Evolutionary conservation across 179 eudicot species (phyloP), one percentile per base, ranked within the genome.

Genomic region (Actinidia chinensis): DNA sequence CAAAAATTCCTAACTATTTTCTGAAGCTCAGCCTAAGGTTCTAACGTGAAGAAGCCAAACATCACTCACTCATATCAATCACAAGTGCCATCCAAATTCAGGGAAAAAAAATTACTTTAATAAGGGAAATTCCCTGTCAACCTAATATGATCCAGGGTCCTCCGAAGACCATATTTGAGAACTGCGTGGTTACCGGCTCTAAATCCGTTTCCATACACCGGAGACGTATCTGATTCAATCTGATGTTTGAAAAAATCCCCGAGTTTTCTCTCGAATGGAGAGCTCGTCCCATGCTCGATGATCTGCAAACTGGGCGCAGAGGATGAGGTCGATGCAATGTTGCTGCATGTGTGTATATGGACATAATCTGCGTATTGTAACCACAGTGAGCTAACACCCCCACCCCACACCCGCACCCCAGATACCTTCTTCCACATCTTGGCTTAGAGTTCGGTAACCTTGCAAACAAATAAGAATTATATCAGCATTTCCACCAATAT

Each of bases 401-500:
- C n/a, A n/a, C n/a, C n/a, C n/a, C n/a, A n/a, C n/a, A n/a, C n/a
- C n/a, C n/a, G n/a, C n/a, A n/a, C n/a, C 95, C 76, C 97, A 93
- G 80, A 93, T 91, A 36, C 97, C 97, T 87, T 93, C 97, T 89
- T 93, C 97, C 7, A 91, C 91, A 76, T 91, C 95, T 61, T 90
- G 93, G 71, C 89, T 85, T 42, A 91, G 87, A 85, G 88, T 88
- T 71, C 91, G 91, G 66, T 79, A 93, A 72, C 95, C 97, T 93
- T 76, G n/a, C n/a, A 33, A n/a, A 12, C 22, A 76, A 20, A 40
- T 25, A 47, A 25, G 48, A 79, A 22, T 22, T 11, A 28, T 55
- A 74, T 79, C 74, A 81, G 59, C 17, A 73, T 71, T n/a, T 48
- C 23, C 14, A 63, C 15, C 63, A 69, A 10, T 66, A 33, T 23